These are phyloP conservation scores for Hibiscus tridactylites DNA, from an alignment of 345 rosid genomes.

Conservation along the genomic window DNA sequence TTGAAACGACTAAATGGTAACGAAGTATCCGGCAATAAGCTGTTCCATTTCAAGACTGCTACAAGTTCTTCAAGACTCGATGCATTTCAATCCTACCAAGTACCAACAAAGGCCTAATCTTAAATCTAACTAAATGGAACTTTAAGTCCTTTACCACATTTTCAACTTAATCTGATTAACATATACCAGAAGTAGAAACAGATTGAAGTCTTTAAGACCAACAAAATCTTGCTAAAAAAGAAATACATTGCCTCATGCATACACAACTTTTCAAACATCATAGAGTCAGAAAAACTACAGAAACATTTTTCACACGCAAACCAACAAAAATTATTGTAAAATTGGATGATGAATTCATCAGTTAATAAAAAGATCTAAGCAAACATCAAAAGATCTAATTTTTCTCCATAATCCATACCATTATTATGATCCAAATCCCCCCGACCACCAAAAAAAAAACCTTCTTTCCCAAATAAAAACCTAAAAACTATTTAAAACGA, in stretches of 20 bases:
- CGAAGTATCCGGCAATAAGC: not conserved
- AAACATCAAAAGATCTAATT: constrained; percentile 1
- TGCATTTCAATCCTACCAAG: not conserved
- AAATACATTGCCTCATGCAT: not conserved
- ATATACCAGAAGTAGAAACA: not conserved
- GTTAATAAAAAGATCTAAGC: not conserved
- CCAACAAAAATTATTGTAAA: not conserved
- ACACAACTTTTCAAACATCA: not conserved
- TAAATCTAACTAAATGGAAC: not conserved
- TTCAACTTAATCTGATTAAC: not conserved
- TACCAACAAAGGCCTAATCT: not conserved
- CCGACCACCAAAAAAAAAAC: not conserved
- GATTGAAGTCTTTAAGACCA: not conserved
- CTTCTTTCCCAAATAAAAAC: not conserved
- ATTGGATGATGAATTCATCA: not conserved
- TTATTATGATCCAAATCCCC: not conserved
- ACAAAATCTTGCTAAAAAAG: not conserved
- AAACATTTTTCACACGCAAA: no score
- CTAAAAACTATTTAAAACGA: not conserved
- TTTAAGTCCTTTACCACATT: not conserved
- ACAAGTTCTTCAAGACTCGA: not conserved
- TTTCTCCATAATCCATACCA: not conserved
- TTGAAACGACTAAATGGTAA: not conserved
- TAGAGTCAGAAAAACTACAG: no score
- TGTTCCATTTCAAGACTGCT: not conserved